Conservation (phyloP, 805 yeast genomes). For the Hanseniaspora osmophila region DNA sequence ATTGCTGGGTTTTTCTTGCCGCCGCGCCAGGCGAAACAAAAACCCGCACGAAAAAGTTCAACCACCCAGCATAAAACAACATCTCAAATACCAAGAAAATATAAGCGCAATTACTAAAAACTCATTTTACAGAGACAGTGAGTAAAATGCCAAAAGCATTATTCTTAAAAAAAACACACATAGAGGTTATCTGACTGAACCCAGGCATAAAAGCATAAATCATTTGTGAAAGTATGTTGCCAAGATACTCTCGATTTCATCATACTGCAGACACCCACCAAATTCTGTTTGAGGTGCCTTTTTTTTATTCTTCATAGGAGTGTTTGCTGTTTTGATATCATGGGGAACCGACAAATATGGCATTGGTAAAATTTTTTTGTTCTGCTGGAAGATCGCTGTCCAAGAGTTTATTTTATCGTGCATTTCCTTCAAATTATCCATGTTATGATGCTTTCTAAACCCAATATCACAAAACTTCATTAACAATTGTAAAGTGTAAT, state of each 20-base stretch:
- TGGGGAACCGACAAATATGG: conserved; percentile 12
- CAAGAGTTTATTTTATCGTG: conserved; percentile 10
- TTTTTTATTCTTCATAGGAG: conserved; percentile 3
- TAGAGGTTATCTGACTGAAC: too few species aligned
- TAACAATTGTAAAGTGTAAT: conserved; percentile 41
- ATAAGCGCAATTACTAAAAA: too few species aligned
- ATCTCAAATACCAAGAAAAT: too few species aligned
- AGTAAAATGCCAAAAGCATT: too few species aligned
- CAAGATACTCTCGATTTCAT: not conserved
- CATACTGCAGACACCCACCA: not conserved
- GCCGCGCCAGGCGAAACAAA: too few species aligned
- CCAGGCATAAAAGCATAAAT: too few species aligned
- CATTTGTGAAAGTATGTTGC: too few species aligned
- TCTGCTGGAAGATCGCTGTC: conserved; percentile 13
- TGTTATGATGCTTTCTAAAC: conserved; percentile 12
- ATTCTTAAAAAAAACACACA: too few species aligned
- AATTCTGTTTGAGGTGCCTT: not conserved
- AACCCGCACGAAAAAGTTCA: too few species aligned
- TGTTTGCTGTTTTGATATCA: conserved; percentile 3
- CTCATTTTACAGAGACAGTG: too few species aligned
- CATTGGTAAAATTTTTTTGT: conserved; percentile 18
- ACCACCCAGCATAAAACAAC: too few species aligned
- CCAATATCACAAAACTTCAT: conserved; percentile 35
- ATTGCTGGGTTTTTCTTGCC: too few species aligned
- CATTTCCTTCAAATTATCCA: conserved; percentile 16